A percentile compares a stretch with the other conserved stretches of the same genome.
Evolutionary conservation across 257 asterid genomes (phyloP).

Genomic region (Paraleonurus japonicus): DNA sequence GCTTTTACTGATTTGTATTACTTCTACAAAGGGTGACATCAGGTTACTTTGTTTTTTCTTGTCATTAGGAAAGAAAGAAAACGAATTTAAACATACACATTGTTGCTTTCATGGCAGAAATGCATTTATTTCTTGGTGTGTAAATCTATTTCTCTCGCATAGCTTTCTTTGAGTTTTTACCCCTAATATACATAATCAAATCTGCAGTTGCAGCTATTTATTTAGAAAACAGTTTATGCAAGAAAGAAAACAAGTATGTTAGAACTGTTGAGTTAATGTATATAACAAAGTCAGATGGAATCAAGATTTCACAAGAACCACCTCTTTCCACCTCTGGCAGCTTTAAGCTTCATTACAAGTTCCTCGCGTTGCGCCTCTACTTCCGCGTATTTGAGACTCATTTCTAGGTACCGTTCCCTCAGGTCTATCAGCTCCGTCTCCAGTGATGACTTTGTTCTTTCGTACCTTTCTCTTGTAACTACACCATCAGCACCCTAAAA

Average conservation of each 20-base stretch:
- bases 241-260: not conserved
- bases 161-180: constrained; percentile 10
- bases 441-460: constrained; percentile 66
- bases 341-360: constrained; percentile 89
- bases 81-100: not conserved
- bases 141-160: not conserved
- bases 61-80: not conserved
- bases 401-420: constrained; percentile 72
- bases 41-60: not conserved
- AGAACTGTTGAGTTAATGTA: not conserved
- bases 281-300: not conserved
- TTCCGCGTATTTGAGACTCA: constrained; percentile 93
- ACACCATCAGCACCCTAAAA: constrained; percentile 40
- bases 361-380: constrained; percentile 84
- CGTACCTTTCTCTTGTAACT: constrained; percentile 50
- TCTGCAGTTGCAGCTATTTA: constrained; percentile 24
- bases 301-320: constrained; percentile 57
- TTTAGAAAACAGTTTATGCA: not conserved
- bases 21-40: not conserved
- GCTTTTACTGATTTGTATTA: constrained; percentile 22
- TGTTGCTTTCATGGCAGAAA: not conserved
- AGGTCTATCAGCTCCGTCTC: constrained; percentile 80
- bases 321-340: constrained; percentile 52
- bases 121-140: not conserved
- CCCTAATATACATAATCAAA: constrained; percentile 13